Evolutionary conservation across 164 flowering plant species (phyloP), one percentile per base, ranked within the genome.

Genomic region (Sedum album): DNA sequence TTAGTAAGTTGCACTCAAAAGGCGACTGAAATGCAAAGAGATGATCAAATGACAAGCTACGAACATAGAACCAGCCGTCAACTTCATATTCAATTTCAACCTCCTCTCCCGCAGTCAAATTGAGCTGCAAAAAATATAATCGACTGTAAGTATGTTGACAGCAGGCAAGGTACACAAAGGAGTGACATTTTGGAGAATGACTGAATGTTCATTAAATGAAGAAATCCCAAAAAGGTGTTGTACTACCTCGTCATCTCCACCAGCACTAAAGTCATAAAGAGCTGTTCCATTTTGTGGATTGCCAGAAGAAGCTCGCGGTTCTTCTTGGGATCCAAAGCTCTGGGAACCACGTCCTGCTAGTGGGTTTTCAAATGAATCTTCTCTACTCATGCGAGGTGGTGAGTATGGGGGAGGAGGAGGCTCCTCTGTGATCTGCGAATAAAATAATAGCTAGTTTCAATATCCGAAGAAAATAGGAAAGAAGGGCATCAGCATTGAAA

Each of bases 41-140:
- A 28, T 2, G 20, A 57, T 13, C 39, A n/a, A 4, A 26, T n/a
- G 35, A 6, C 23, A 60, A 55, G 31, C 18, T 73, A 88, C 97
- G 88, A 74, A 95, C 99, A 77, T 90, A 88, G 75, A 83, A 95
- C 99, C 99, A 95, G 71, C 97, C 99, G 76, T 95, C 99, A 41
- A 95, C 97, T 80, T 95, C 99, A 67, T 95, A 83, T 51, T 91
- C 96, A 39, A 95, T 95, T 73, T 90, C 97, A 35, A 92, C 85
- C 51, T 88, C 97, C 75, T 95, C 99, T 61, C 96, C 99, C 0
- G 97, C 90, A 17, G 94, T 95, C 70, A 95, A 79, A 80, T 82
- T 92, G 62, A 95, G 78, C 99, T 95, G 96, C 83, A 82, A 71
- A n/a, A 70, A 20, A 41, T n/a, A n/a, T n/a, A n/a, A n/a, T n/a